Base-by-base conservation (phyloP, 495 filamentous ascomycete species). In the Penicillium coprophilum region DNA sequence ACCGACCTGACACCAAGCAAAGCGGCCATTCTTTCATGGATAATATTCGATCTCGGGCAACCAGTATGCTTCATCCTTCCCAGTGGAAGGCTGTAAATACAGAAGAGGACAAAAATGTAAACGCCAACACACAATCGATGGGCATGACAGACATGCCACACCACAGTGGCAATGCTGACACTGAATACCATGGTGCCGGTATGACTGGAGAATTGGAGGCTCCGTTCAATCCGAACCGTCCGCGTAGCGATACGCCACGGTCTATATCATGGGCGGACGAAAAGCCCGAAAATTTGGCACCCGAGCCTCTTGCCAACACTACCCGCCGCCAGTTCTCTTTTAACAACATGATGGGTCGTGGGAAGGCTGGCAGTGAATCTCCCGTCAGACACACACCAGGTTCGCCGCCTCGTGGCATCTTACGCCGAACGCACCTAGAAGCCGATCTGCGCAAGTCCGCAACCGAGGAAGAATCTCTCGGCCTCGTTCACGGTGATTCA, bases 391-490 rank as follows among this genome's bases (percentile, higher is more conserved):
- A 72, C 47, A 61, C 56, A 52, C 53, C 45, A n/a, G 63, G 60
- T 51, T 62, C 72, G 12, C 57, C 60, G 9, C 56, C 60, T 4
- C 70, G 64, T 24, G 62, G 69, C 30, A 61, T 81, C 68, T 19
- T 82, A 66, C 59, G 82, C 70, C 57, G 80, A 70, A 65, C 75
- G 50, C 78, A 79, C 36, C 69, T 62, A 57, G 71, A 65, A 51
- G 62, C 46, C 39, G 59, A 47, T 50, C 57, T 56, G 21, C 61
- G 60, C 20, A 81, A 80, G 57, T 72, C 72, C 46, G 82, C 82
- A 7, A 96, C 92, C 0, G 94, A 97, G 63, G 94, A 98, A 70
- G 94, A 98, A 63, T 79, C 83, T 32, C 66, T 96, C 19, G 94
- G 94, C 0, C 81, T 98, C 1, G 93, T 97, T 6, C 85, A 86